Conservation (phyloP, 768 basidiomycete species). For the Boletus rufocinnamomeus region DNA sequence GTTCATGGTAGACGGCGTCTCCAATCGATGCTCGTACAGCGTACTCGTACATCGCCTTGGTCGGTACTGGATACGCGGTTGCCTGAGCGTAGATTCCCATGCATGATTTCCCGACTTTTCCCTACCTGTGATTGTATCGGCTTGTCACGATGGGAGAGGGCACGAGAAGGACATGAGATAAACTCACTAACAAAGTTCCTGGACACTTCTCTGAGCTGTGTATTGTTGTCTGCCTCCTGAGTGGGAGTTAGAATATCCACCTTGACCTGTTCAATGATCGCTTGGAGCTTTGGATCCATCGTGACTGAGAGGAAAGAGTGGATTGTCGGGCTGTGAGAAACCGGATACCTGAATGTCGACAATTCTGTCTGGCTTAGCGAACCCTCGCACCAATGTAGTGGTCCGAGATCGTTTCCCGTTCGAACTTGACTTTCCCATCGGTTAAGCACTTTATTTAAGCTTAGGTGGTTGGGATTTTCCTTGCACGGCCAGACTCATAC, state of each 20-base stretch:
- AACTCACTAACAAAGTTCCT: conserved; percentile 71
- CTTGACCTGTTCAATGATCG: conserved; percentile 45
- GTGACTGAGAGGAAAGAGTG: neutral
- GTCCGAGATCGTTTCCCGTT: neutral
- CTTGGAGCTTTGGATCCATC: conserved; percentile 26
- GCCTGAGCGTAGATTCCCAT: neutral
- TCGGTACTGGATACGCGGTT: conserved; percentile 51
- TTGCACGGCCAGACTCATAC: neutral
- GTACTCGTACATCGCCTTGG: conserved; percentile 77
- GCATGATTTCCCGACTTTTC: neutral
- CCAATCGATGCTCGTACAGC: conserved; percentile 71
- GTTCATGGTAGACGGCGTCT: conserved; percentile 77
- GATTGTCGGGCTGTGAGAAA: neutral
- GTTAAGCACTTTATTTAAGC: neutral
- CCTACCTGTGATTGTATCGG: conserved; percentile 51
- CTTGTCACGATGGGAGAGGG: conserved; percentile 29
- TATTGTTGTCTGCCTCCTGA: conserved; percentile 59
- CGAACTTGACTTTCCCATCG: neutral
- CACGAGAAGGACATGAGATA: neutral
- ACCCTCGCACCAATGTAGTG: neutral
- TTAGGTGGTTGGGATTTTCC: neutral
- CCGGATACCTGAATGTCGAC: neutral
- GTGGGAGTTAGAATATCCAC: conserved; percentile 61
- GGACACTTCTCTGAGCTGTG: conserved; percentile 53
- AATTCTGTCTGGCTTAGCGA: neutral